Evolutionary conservation across 345 rosid genomes (phyloP), one percentile per base, ranked within the genome.

Genomic region (Excoecaria agallocha): DNA sequence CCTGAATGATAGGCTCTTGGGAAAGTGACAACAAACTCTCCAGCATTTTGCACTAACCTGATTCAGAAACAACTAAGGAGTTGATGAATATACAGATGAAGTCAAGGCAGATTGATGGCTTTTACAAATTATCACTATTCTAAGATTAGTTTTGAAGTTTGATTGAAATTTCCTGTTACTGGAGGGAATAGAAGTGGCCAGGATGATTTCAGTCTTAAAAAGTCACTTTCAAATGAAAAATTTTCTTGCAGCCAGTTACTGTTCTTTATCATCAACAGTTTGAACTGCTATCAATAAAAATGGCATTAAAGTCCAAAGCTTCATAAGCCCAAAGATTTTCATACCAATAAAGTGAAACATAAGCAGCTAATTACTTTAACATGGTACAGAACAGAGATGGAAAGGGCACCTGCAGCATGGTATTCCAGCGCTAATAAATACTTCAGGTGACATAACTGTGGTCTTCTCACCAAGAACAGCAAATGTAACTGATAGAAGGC

Each of bases 1-100:
- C 99, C 99, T 20, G 96, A 89, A 86, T 96, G 99, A 83, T 96
- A 96, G 54, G 98, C 99, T 84, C 98, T 87, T 63, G 99, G 99
- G 79, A 96, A 96, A 22, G 99, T 95, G 78, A 95, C 91, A 48
- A 95, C 97, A 81, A 88, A 95, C 70, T 95, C 99, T 64, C 81
- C 81, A 20, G 74, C 79, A 51, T 76, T 76, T 69, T 76, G 79
- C 60, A 76, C 79, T 62, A 76, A 69, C 79, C 79, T 76, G 79
- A 60, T 76, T 43, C 56, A 51, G 59, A 75, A 22, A 55, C 57
- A 68, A 67, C 48, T 12, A 9, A 35, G 13, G 22, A 41, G 63
- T 52, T 68, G 20, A 67, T 8, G 49, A 39, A 61, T 39, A 55
- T 12, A 62, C 11, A 50, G 70, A 76, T 25, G 35, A 46, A 24